Conservation (phyloP, 1,284 basidiomycete genomes). For the Veloboletus limbatus region DNA sequence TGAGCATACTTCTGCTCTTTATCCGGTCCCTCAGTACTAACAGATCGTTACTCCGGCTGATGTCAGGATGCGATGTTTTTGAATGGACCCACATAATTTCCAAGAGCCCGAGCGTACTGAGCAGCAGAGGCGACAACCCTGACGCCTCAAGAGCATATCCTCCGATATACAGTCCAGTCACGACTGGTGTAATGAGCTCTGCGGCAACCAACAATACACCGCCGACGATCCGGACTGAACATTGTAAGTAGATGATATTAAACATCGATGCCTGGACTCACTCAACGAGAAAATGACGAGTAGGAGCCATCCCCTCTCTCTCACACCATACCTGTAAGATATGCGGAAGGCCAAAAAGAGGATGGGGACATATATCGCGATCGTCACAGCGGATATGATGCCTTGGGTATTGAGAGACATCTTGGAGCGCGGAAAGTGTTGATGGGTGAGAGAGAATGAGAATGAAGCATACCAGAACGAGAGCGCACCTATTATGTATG, state of each 20-base stretch:
- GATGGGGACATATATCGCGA: conserved; percentile 56
- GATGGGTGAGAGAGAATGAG: conserved; percentile 1
- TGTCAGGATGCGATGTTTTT: background rate
- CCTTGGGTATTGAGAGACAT: conserved; percentile 45
- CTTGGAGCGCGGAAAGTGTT: background rate
- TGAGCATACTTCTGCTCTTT: conserved; percentile 20
- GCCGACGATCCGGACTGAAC: conserved; percentile 54
- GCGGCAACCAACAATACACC: conserved; percentile 54
- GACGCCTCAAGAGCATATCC: conserved; percentile 55
- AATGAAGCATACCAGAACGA: background rate
- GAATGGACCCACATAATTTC: conserved; percentile 51
- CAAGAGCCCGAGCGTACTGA: conserved; percentile 58
- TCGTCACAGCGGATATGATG: conserved; percentile 52
- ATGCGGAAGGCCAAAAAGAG: conserved; percentile 43
- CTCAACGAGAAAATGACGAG: conserved; percentile 52
- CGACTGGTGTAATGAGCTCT: conserved; percentile 38
- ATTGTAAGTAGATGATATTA: conserved; percentile 11
- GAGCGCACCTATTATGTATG: conserved; percentile 21
- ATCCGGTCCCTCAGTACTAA: conserved; percentile 26
- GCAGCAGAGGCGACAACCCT: conserved; percentile 51
- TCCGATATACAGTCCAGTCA: conserved; percentile 44
- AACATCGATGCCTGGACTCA: conserved; percentile 27
- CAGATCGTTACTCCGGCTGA: conserved; percentile 1
- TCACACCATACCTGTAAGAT: conserved; percentile 49
- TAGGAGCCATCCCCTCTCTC: conserved; percentile 60